Evolutionary conservation across 768 basidiomycete genomes (phyloP), one percentile per base, ranked within the genome.

Genomic region (Termitomyces sp.): DNA sequence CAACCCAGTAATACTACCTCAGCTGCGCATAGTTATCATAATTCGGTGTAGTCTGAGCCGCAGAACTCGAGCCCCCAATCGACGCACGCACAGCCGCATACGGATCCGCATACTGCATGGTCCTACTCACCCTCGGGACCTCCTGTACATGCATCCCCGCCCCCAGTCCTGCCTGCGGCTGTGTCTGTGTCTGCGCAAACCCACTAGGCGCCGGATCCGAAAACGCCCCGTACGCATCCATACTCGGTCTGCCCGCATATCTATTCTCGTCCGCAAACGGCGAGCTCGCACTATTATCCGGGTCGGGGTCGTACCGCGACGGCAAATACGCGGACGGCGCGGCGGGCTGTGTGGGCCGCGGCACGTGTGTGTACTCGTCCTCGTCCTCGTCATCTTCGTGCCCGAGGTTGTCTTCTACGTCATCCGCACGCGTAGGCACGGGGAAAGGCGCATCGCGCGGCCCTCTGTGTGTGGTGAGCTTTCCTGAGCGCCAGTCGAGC

Each of bases 61-160:
- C 55, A 1, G 72, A 62, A 29, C 59, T 67, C 59, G 55, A 69
- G 31, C 69, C 70, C 41, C 70, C 73, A 56, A 89, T 69, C 5
- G 79, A 77, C 8, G 87, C 86, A 18, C 89, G 79, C 36, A 93
- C 89, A 12, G 87, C 87, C 13, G 90, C 88, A 66, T 93, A 94
- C 9, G 92, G 92, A 66, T 94, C 88, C 24, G 91, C 92, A 65
- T 93, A 91, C 69, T 94, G 92, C 93, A 96, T 94, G 54, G 94
- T 95, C 68, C 92, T 75, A 70, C 92, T 94, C 39, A 94, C 75
- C 27, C 84, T 80, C 18, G 83, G 81, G 2, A 72, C 75, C 32
- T 75, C 68, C 77, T 59, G 69, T 69, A 47, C 78, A 73, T 24
- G 81, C 76, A 5, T 14, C 80, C 76, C 9, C 41, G 46, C 48